Base-by-base conservation (phyloP, 2,329 filamentous ascomycete species). In the Escovopsis weberi region DNA sequence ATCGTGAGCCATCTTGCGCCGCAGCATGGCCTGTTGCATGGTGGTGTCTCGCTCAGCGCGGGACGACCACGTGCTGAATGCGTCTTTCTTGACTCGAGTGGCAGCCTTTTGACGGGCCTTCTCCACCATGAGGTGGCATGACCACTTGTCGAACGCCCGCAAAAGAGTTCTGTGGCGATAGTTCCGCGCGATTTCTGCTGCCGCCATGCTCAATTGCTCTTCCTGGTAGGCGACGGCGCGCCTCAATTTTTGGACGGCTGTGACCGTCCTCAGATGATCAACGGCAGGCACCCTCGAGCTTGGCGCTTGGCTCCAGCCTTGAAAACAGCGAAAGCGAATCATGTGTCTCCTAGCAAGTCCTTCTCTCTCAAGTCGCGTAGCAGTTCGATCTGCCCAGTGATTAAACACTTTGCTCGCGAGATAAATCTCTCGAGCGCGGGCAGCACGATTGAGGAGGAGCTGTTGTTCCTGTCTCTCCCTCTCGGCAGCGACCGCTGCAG, bases 321-420 rank as follows among this genome's bases (percentile, higher is more conserved):
- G 52, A 42, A 64, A 64, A 43, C 57, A 64, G 10, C 65, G 63
- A 45, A 65, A 75, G 43, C 80, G 70, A 42, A 91, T 63, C 46
- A 88, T 76, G 55, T 85, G 82, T 47, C 76, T 69, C 47, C 82
- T 72, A 18, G 83, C 85, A 36, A 77, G 68, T 4, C 73, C 75
- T 4, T 82, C 85, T 35, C 75, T 72, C 47, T 77, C 70, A 12
- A 78, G 66, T 53, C 85, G 75, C 12, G 83, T 76, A 6, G 69
- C 70, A 10, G 82, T 72, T 40, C 72, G 67, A 43, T 73, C 70
- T 10, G 74, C 72, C 85, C 85, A 93, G 48, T 60, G 59, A 44
- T 58, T 63, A 45, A 58, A 61, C 15, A 55, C 52, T 47, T 56
- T 63, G 48, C 56, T 61, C 10, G 59, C 61, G 6, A 85, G 65